Base-by-base conservation (phyloP, 192 early-diverging fungal species). In the Backusella tarrabulga region DNA sequence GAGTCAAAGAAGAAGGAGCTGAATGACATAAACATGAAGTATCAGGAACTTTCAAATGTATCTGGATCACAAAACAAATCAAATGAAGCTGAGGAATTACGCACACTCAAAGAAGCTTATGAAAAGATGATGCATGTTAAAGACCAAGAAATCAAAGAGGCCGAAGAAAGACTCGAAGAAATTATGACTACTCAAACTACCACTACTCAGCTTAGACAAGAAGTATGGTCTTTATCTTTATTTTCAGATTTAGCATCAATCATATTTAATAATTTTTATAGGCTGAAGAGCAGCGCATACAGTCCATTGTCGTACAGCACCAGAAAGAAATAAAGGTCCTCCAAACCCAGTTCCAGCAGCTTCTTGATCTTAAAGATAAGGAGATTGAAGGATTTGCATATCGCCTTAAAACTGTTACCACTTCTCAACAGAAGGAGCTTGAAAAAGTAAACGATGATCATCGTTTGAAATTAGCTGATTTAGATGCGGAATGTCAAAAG, bases 311-410 rank as follows among this genome's bases (percentile, higher is more conserved):
- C 52, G 35, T 36, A 67, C 75, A 76, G 40, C 75, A 76, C 26
- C 75, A 76, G 66, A 76, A 76, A 36, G 75, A 76, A 68, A 35
- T 76, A 34, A 63, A 76, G 34, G 75, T 76, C 1, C 75, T 76
- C 32, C 75, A 76, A 34, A 60, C 73, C 21, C 71, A 81, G 56
- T 79, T 81, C 21, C 72, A 78, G 44, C 41, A 70, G 9, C 34
- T 79, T 6, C 41, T 79, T 12, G 72, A 74, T 23, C 75, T 40
- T 9, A 81, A 81, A 42, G 77, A 81, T 26, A 66, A 72, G 56
- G 78, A 83, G 34, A 8, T 83, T 3, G 75, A 83, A 46, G 81
- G 80, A 0, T 82, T 68, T 67, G 32, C 41, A 42, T 68, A 71
- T 54, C 67, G 68, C 15, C 70, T 75, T 26, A 75, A 74, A 54